Evolutionary conservation across 208 protist species (phyloP), one percentile per base, ranked within the genome.

Genomic region (Leishmania gerbilli): DNA sequence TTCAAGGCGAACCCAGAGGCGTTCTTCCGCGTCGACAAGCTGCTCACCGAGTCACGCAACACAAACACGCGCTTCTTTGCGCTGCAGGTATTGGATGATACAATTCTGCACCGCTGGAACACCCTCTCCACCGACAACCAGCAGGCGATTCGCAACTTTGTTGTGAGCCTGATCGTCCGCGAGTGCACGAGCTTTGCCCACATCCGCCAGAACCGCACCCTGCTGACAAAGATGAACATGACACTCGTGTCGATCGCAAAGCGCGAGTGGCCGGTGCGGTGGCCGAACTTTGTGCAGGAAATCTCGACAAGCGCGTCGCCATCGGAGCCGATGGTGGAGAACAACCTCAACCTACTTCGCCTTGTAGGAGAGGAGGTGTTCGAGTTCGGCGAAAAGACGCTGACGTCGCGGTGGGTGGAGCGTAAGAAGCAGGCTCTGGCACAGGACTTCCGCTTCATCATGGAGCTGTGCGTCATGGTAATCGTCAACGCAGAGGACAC

Each of bases 311-410:
- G 97, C 56, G 97, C 93, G 19, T 91, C 94, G 31, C 97, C 92
- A 0, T 95, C 88, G 76, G 95, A 99, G 79, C 92, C 94, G 2
- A 84, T 99, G 85, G 99, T 99, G 69, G 93, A 99, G 81, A 99
- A 99, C 87, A 99, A 99, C 84, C 94, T 99, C 84, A 93, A 95
- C 55, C 95, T 99, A 71, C 89, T 99, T 15, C 95, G 97, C 71
- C 89, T 99, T 27, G 90, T 99, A 19, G 99, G 92, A 53, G 97
- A 99, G 89, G 97, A 99, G 80, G 94, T 99, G 40, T 99, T 99
- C 79, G 97, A 99, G 81, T 99, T 99, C 90, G 98, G 98, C 31
- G 81, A 88, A 47, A 99, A 97, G 69, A 95, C 99, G 74, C 98
- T 99, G 87, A 99, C 99, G 13, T 92, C 91, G 56, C 90, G 90